Conservation (phyloP, 2,329 filamentous ascomycete genomes). For the Claviceps sp. region DNA sequence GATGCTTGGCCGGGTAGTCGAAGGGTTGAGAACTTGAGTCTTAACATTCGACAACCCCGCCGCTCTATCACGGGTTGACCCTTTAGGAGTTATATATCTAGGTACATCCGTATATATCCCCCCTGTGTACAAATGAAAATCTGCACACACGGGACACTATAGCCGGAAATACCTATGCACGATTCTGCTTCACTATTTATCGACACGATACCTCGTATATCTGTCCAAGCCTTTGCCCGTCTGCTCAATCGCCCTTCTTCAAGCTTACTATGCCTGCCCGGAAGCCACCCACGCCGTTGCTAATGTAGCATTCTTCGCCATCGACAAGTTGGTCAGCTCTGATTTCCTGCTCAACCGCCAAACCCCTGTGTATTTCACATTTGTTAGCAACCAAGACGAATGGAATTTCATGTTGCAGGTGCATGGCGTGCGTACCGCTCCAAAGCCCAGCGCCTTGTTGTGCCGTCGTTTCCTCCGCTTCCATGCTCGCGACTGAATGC, state of each 20-base stretch:
- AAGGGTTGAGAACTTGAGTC: too few relatives aligned
- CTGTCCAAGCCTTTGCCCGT: background rate
- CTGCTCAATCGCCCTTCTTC: background rate
- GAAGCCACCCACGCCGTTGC: conserved; percentile 78
- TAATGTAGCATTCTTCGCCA: conserved; percentile 76
- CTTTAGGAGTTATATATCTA: too few relatives aligned
- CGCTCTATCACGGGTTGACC: too few relatives aligned
- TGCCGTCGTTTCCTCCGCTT: conserved; percentile 71
- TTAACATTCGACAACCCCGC: too few relatives aligned
- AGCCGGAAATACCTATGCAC: too few relatives aligned
- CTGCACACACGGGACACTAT: too few relatives aligned
- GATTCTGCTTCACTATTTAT: too few relatives aligned
- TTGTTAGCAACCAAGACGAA: background rate
- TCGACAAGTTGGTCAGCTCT: conserved; percentile 45
- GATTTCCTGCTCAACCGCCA: conserved; percentile 55
- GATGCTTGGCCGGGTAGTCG: too few relatives aligned
- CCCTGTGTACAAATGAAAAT: too few relatives aligned
- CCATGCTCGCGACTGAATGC: conserved; percentile 24
- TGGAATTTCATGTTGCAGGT: background rate
- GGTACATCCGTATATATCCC: too few relatives aligned
- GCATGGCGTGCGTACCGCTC: conserved; percentile 34
- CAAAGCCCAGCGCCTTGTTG: conserved; percentile 72
- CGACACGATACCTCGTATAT: background rate
- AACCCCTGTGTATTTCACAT: conserved; percentile 21
- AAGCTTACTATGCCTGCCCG: conserved; percentile 32